A percentile compares a stretch with the other conserved stretches of the same genome.
These are phyloP conservation scores for Saccharomyces jurei DNA, from an alignment of 805 yeast species.

Conservation along the genomic window DNA sequence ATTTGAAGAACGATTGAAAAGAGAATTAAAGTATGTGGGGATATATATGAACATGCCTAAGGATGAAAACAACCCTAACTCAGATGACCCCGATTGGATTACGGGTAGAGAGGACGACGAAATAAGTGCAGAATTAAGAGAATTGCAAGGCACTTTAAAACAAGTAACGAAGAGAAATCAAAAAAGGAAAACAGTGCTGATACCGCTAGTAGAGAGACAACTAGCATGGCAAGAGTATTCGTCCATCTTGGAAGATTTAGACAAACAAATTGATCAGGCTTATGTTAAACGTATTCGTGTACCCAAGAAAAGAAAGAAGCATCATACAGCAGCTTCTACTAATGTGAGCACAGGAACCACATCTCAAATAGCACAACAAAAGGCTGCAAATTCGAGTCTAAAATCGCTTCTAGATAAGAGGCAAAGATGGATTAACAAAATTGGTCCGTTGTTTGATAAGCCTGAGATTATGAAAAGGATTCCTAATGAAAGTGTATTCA, in stretches of 20 bases:
- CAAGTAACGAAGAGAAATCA: constrained; percentile 56
- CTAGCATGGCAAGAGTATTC: constrained; percentile 92
- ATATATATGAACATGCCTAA: constrained; percentile 57
- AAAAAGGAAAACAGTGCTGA: constrained; percentile 53
- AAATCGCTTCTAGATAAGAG: constrained; percentile 79
- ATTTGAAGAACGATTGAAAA: constrained; percentile 77
- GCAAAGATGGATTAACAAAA: constrained; percentile 76
- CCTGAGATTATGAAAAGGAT: constrained; percentile 65
- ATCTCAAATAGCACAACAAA: constrained; percentile 44
- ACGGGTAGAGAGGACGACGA: constrained; percentile 87
- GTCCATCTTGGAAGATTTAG: constrained; percentile 84
- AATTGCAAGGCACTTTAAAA: constrained; percentile 59
- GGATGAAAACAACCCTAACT: constrained; percentile 24
- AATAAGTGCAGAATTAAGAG: constrained; percentile 73
- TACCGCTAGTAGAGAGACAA: constrained; percentile 75
- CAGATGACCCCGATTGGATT: constrained; percentile 53
- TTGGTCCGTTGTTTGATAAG: constrained; percentile 75
- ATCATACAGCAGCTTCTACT: constrained; percentile 17
- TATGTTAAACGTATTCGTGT: constrained; percentile 75
- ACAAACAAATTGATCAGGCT: constrained; percentile 94
- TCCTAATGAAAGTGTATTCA: constrained; percentile 56
- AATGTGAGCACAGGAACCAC: constrained; percentile 24
- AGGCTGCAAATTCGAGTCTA: constrained; percentile 70
- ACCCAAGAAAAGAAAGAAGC: constrained; percentile 43
- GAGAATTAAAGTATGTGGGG: constrained; percentile 86